Base-by-base conservation (phyloP, 2,329 filamentous ascomycete genomes). In the Cadophora luteo-olivacea region DNA sequence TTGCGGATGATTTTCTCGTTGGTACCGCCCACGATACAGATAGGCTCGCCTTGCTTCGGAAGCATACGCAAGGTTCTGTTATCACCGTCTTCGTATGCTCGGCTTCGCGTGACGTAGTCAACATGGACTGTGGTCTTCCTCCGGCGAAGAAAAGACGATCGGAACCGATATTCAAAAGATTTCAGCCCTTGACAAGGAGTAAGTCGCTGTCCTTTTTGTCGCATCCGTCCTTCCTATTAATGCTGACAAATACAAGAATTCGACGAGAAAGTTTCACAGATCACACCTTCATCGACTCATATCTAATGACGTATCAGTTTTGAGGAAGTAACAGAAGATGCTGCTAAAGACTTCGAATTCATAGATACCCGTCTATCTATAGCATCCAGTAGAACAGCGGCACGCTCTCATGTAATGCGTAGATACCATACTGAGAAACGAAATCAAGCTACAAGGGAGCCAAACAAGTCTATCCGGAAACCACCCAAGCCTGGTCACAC, bases 341-440 rank as follows among this genome's bases (percentile, higher is more conserved):
- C 3, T 8, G 49, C 38, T 19, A 36, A 54, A 22, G n/a, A 58
- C 22, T 68, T 68, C 33, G 55, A 60, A 41, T 68, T 68, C 32
- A 64, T 68, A 64, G 49, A 58, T 52, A 16, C 54, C 11, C 41
- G 16, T 16, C 24, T 48, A 4, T 54, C 54, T 8, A 60, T 19
- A 7, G 33, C 58, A 8, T 55, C 52, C 16, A 55, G 33, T 29
- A 33, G 66, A 54, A 55, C 48, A 22, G 66, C 61, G 9, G 66
- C 61, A 54, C 61, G 66, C n/a, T 25, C 41, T 51, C 66, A 68
- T 54, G 61, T 64, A 33, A 68, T 64, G 61, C 61, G 66, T 22
- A 64, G 45, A 25, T 64, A 57, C 29, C 66, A 64, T 19, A 64
- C n/a, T 14, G 54, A 64, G 29, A 64, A 52, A 24, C 52, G 55